These are phyloP conservation scores for Dothideomycetes sp. DNA, from an alignment of 2,329 filamentous ascomycete genomes.

Conservation along the genomic window DNA sequence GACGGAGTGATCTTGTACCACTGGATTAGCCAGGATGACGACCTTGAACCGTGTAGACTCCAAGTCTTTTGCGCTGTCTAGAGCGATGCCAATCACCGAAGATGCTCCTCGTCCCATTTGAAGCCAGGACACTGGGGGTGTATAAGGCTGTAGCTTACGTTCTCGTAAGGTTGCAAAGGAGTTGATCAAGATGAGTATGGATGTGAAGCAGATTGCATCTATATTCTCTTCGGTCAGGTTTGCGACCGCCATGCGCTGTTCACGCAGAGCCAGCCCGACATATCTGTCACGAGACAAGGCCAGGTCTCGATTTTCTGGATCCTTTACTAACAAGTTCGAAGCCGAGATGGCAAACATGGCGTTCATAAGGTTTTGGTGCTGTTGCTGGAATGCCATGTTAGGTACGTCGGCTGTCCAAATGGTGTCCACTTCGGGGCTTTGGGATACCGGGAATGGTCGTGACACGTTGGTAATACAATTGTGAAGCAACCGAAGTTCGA, in stretches of 20 bases:
- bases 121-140: slow-evolving; percentile 26
- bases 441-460: not conserved
- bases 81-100: slow-evolving; percentile 20
- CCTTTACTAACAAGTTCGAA: not conserved
- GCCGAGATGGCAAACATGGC: slow-evolving; percentile 3
- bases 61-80: slow-evolving; percentile 19
- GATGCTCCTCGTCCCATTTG: slow-evolving; percentile 23
- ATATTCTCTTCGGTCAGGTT: slow-evolving; percentile 24
- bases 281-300: slow-evolving; percentile 2
- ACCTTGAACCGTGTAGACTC: slow-evolving; percentile 9
- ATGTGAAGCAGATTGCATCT: slow-evolving; percentile 20
- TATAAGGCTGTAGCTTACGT: slow-evolving; percentile 20
- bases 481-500: slow-evolving; percentile 5
- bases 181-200: slow-evolving; percentile 22
- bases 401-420: slow-evolving; percentile 6
- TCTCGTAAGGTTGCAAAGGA: slow-evolving; percentile 24
- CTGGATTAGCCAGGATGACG: not conserved
- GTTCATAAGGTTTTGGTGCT: slow-evolving; percentile 1
- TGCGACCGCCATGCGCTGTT: slow-evolving; percentile 22
- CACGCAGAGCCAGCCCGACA: slow-evolving; percentile 19
- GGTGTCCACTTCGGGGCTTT: not conserved
- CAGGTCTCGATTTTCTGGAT: not conserved
- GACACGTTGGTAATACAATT: slow-evolving; percentile 6
- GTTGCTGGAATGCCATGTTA: not conserved
- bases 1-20: not conserved